phyloP scores from a whole-genome alignment of 2,329 filamentous ascomycete genomes.

The Ustulina deusta region DNA sequence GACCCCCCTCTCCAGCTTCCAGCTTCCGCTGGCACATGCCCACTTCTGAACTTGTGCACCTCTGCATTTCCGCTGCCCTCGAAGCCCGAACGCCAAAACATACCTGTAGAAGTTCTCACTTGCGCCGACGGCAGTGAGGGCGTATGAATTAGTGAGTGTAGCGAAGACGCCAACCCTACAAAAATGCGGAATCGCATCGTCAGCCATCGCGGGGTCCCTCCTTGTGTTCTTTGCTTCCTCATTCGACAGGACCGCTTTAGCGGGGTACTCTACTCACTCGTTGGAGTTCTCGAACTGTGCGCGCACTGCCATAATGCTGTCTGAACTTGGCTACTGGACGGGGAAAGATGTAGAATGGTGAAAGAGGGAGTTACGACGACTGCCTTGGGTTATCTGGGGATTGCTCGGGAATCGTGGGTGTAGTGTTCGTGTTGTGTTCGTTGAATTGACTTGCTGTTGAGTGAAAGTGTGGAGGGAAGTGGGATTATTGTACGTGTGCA shows the following conservation, averaged over 20 bases:
- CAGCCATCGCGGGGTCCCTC: constrained; percentile 40
- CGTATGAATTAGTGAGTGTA: constrained; percentile 97
- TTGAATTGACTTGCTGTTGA: constrained; percentile 14
- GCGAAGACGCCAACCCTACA: constrained; percentile 95
- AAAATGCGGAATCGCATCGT: constrained; percentile 32
- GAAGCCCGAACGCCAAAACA: constrained; percentile 39
- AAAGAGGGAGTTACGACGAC: not conserved
- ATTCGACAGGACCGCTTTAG: constrained; percentile 36
- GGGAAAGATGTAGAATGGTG: constrained; percentile 40
- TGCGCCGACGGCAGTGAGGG: constrained; percentile 91
- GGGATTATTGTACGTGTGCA: constrained; percentile 35
- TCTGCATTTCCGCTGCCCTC: not conserved
- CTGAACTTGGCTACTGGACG: constrained; percentile 41
- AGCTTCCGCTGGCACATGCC: constrained; percentile 15
- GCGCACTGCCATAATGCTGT: constrained; percentile 71
- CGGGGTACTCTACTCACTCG: constrained; percentile 74
- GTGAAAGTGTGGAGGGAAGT: constrained; percentile 27
- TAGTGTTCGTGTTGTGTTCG: constrained; percentile 1
- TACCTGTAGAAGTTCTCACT: constrained; percentile 99
- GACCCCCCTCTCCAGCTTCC: not conserved
- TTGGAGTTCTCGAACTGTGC: constrained; percentile 91
- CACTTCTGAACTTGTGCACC: not conserved
- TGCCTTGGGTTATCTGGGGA: constrained; percentile 1
- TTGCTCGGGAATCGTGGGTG: not conserved
- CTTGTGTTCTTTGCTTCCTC: constrained; percentile 25